Base-by-base conservation (phyloP, 371 early-diverging fungal species). In the Funneliformis caledonium region DNA sequence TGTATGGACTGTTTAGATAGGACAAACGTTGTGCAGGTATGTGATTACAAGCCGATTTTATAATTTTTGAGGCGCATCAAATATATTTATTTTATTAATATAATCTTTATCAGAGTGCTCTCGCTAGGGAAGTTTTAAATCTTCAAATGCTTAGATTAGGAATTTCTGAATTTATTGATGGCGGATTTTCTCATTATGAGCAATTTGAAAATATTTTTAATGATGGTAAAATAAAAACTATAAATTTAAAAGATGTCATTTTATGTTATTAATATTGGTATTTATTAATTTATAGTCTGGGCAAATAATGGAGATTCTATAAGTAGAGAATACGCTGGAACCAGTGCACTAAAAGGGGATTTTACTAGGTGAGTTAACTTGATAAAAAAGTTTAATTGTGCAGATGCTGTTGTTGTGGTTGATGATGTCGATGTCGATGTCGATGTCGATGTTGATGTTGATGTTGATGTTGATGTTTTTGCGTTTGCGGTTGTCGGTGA, bases 1-100 rank as follows among this genome's bases (percentile, higher is more conserved):
- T 99, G 99, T 86, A 98, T 99, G 93, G 99, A 99, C 88, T 99
- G 99, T 82, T 88, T 99, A 72, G 99, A 99, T 87, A 91, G 99
- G 82, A 99, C 99, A 50, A 99, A 99, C 82, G 97, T 99, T 9
- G 97, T 98, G 1, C 99, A 99, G 56, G 78, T 78, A 65, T n/a
- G 26, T 45, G 16, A 7, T 31, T 45, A 45, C 8, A 67, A 12
- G 2, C 12, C 2, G 47, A 47, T 69, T 70, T 42, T n/a, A 37
- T 37, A 0, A 22, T 8, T 69, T 42, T 2, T 69, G 19, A 52
- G 37, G 37, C 37, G 3, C 65, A 31, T 65, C 33, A 37, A 37
- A 37, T 37, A 31, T 26, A 65, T 59, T 64, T 14, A 43, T 45
- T 33, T 19, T 8, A 67, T 67, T 70, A 1, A 43, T 67, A 9